Conservation (phyloP, 768 basidiomycete genomes). For the Lentinula aciculospora region DNA sequence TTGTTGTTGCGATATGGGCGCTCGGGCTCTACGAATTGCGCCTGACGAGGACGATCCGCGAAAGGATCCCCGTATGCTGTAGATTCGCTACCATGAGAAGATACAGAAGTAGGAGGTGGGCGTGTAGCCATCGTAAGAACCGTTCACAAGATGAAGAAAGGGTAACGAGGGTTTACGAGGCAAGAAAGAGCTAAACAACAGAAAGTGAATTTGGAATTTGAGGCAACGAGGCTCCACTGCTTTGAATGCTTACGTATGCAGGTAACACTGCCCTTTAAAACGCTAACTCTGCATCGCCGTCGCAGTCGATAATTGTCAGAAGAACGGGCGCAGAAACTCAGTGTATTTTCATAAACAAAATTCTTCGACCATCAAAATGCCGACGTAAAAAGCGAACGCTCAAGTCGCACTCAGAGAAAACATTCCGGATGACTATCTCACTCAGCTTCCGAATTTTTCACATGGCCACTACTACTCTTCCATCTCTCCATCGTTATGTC, state of each 20-base stretch:
- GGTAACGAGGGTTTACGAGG: background rate
- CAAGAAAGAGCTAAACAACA: background rate
- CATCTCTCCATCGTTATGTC: conserved; percentile 4
- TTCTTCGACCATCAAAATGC: too few species aligned
- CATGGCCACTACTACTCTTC: background rate
- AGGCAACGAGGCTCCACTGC: conserved; percentile 3
- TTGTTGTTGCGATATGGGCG: conserved; percentile 30
- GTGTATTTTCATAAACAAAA: too few species aligned
- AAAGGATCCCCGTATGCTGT: conserved; percentile 58
- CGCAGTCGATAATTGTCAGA: too few species aligned
- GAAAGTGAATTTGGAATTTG: background rate
- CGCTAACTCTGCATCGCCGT: background rate
- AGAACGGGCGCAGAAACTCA: too few species aligned
- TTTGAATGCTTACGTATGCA: background rate
- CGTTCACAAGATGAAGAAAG: background rate
- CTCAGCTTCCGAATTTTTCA: background rate
- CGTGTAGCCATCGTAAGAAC: conserved; percentile 33
- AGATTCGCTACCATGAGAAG: conserved; percentile 18
- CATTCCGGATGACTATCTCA: background rate
- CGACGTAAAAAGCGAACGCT: too few species aligned
- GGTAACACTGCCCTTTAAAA: background rate
- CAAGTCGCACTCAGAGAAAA: too few species aligned
- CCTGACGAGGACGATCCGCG: conserved; percentile 56
- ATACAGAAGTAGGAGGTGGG: conserved; percentile 29
- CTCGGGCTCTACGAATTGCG: conserved; percentile 56